Evolutionary conservation across 345 rosid species (phyloP).

Genomic region (Gossypium ekmanianum): DNA sequence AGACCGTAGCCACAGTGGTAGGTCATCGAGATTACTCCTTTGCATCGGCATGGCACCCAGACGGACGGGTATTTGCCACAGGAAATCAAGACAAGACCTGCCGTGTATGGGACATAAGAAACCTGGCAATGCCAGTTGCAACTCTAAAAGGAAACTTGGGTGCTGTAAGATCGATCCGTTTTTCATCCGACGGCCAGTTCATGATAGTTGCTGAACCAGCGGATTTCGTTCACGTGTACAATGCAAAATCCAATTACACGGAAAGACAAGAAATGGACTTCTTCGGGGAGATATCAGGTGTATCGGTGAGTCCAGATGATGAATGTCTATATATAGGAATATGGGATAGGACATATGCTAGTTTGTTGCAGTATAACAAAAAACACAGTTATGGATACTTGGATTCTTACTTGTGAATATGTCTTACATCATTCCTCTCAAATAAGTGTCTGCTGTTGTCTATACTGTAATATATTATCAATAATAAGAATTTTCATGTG

Average conservation of each 20-base stretch:
- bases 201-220: conserved; percentile 64
- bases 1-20: conserved; percentile 32
- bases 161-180: conserved; percentile 50
- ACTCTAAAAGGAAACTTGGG: conserved; percentile 62
- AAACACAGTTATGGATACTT: conserved; percentile 44
- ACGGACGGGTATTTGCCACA: conserved; percentile 48
- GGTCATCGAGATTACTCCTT: conserved; percentile 66
- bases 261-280: conserved; percentile 58
- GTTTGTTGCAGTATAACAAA: conserved; percentile 48
- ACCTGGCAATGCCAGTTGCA: conserved; percentile 33
- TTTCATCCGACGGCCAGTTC: conserved; percentile 52
- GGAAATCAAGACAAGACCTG: conserved; percentile 72
- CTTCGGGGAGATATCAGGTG: conserved; percentile 65
- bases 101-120: conserved; percentile 60
- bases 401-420: conserved; percentile 28
- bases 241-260: conserved; percentile 30
- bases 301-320: conserved; percentile 59
- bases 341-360: conserved; percentile 64
- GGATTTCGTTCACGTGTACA: conserved; percentile 59
- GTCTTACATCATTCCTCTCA: background rate
- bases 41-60: conserved; percentile 68
- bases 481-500: no score
- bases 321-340: conserved; percentile 55
- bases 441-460: background rate
- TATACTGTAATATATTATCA: no score